These are phyloP conservation scores for Solanum hybrid DNA, from an alignment of 305 asterid genomes.

Conservation along the genomic window DNA sequence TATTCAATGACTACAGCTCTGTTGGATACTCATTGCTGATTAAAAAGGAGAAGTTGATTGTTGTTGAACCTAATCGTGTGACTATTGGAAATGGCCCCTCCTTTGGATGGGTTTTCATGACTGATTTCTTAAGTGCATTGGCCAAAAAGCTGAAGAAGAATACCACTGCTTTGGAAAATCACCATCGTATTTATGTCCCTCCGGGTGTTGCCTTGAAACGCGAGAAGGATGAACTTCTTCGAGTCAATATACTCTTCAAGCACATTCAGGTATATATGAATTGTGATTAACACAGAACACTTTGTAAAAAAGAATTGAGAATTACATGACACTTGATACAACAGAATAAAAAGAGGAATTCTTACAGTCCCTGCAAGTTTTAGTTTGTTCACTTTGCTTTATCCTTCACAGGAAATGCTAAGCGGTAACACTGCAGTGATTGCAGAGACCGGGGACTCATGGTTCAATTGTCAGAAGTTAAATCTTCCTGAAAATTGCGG, in stretches of 20 bases:
- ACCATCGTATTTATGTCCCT: constrained; percentile 62
- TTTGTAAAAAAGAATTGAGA: not conserved
- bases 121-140: constrained; percentile 62
- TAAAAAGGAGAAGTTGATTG: constrained; percentile 68
- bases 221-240: constrained; percentile 48
- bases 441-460: constrained; percentile 80
- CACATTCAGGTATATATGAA: constrained; percentile 40
- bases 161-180: constrained; percentile 68
- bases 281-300: not conserved
- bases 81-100: constrained; percentile 59
- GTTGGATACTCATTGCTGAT: constrained; percentile 77
- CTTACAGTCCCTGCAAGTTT: not conserved
- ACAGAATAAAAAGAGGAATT: not conserved
- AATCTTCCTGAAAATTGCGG: constrained; percentile 62
- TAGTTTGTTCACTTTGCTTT: not conserved
- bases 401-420: constrained; percentile 49
- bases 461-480: constrained; percentile 85
- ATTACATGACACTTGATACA: not conserved
- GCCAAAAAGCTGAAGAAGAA: constrained; percentile 49
- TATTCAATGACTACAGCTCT: constrained; percentile 77
- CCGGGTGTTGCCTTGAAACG: constrained; percentile 55
- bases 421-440: constrained; percentile 50
- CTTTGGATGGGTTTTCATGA: constrained; percentile 72
- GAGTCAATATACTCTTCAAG: constrained; percentile 66
- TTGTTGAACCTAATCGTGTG: constrained; percentile 75